A percentile compares a stretch with the other conserved stretches of the same genome.
Conservation (phyloP, 768 basidiomycete species). For the Strobilomyces echinocephalus region DNA sequence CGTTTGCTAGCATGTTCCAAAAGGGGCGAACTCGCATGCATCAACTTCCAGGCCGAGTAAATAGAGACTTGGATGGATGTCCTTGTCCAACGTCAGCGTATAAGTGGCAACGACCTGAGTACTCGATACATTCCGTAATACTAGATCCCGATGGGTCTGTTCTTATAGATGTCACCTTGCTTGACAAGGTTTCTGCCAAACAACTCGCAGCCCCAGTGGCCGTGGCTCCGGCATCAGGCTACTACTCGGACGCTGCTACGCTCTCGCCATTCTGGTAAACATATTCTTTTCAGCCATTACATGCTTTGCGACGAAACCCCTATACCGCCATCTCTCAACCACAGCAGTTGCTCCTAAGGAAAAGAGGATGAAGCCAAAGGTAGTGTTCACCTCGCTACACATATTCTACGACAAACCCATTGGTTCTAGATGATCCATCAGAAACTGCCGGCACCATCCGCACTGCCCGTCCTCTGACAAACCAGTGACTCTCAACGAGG, state of each 20-base stretch:
- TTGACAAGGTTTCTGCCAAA: too few relatives aligned
- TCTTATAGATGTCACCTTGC: neutral
- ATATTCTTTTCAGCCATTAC: conserved; percentile 82
- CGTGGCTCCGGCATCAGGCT: too few relatives aligned
- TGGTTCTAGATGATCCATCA: conserved; percentile 31
- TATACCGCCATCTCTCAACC: conserved; percentile 55
- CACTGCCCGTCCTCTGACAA: conserved; percentile 70
- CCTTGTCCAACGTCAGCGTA: too few relatives aligned
- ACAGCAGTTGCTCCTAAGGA: conserved; percentile 55
- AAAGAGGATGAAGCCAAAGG: conserved; percentile 54
- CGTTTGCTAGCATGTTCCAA: conserved; percentile 38
- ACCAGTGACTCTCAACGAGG: conserved; percentile 62
- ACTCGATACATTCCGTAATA: neutral
- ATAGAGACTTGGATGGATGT: neutral
- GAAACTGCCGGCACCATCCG: conserved; percentile 53
- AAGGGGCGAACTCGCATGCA: conserved; percentile 31
- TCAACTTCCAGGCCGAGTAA: conserved; percentile 22
- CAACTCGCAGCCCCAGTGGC: too few relatives aligned
- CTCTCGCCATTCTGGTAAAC: too few relatives aligned
- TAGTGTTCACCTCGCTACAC: conserved; percentile 25
- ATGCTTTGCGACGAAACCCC: conserved; percentile 75
- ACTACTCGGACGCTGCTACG: too few relatives aligned
- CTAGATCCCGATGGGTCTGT: neutral
- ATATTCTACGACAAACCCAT: conserved; percentile 10
- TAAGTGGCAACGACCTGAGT: neutral